A percentile compares a stretch with the other conserved stretches of the same genome.
Conservation (phyloP, 345 rosid genomes). For the Camelina hispida region DNA sequence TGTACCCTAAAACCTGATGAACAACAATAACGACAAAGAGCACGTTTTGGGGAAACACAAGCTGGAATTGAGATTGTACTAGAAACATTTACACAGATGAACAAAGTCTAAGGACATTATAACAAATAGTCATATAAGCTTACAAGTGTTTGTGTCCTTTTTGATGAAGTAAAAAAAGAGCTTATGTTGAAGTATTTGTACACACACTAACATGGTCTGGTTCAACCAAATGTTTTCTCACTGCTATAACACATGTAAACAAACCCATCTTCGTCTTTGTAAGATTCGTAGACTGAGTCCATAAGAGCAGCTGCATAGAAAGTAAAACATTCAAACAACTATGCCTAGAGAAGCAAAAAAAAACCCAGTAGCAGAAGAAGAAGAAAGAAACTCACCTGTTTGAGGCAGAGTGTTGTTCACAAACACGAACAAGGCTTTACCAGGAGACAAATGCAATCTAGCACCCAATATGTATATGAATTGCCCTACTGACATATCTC, state of each 20-base stretch:
- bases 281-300: slow-evolving; percentile 70
- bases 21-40: slow-evolving; percentile 7
- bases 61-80: slow-evolving; percentile 17
- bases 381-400: slow-evolving; percentile 54
- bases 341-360: not conserved
- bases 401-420: slow-evolving; percentile 83
- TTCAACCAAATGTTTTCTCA: slow-evolving; percentile 42
- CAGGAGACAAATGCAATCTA: slow-evolving; percentile 69
- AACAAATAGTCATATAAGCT: slow-evolving; percentile 30
- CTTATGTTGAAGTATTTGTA: slow-evolving; percentile 12
- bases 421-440: slow-evolving; percentile 80
- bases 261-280: slow-evolving; percentile 87
- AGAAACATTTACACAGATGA: slow-evolving; percentile 17
- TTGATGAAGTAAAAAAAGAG: slow-evolving; percentile 14
- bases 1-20: slow-evolving; percentile 36
- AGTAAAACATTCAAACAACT: not conserved
- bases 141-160: slow-evolving; percentile 26
- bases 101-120: slow-evolving; percentile 12
- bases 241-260: slow-evolving; percentile 58
- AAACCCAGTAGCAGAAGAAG: not conserved
- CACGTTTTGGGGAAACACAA: not conserved
- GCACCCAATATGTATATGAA: slow-evolving; percentile 72
- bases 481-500: slow-evolving; percentile 92
- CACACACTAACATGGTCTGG: slow-evolving; percentile 13
- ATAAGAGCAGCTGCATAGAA: slow-evolving; percentile 62